Percentiles rank a stretch among this genome's conserved stretches.
Evolutionary conservation across 2,329 filamentous ascomycete genomes (phyloP).

Genomic region (Phialemoniopsis sp.): DNA sequence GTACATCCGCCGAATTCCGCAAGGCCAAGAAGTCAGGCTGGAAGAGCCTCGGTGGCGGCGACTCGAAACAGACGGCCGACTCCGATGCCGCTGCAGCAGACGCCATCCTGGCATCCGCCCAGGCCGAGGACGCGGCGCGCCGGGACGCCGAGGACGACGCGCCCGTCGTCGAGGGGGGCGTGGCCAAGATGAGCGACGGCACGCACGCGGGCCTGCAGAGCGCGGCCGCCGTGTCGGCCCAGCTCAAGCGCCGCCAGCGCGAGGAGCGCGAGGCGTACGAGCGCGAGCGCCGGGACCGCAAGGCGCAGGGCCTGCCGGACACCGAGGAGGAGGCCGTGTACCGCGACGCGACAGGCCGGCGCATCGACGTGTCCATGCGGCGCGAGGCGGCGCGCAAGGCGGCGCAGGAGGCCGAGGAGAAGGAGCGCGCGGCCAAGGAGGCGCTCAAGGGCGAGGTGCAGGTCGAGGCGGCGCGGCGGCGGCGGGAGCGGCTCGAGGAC

Average conservation of each 20-base stretch:
- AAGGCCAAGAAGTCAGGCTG: conserved; percentile 75
- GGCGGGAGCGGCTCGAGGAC: conserved; percentile 68
- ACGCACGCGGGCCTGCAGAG: conserved; percentile 84
- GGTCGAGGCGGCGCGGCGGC: conserved; percentile 57
- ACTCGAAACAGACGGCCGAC: conserved; percentile 15
- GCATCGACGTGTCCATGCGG: conserved; percentile 90
- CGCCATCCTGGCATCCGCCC: conserved; percentile 70
- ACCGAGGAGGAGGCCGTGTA: conserved; percentile 78
- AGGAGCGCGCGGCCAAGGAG: conserved; percentile 62
- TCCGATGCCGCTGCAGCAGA: conserved; percentile 59
- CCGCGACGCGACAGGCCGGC: conserved; percentile 88
- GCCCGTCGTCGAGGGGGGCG: conserved; percentile 35
- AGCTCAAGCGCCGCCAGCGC: conserved; percentile 53
- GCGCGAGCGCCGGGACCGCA: conserved; percentile 12
- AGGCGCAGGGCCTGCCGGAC: conserved; percentile 22
- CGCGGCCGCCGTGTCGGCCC: conserved; percentile 70
- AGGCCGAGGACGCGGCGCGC: conserved; percentile 58
- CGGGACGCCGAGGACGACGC: conserved; percentile 43
- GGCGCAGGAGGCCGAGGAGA: conserved; percentile 64
- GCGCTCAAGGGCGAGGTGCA: conserved; percentile 85
- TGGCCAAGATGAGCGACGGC: conserved; percentile 77
- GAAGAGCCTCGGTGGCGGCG: conserved; percentile 61
- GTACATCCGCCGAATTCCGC: conserved; percentile 60
- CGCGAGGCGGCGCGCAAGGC: conserved; percentile 75
- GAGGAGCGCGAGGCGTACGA: conserved; percentile 26